phyloP scores from a whole-genome alignment of 1,284 basidiomycete genomes.

The Lignosus rhinocerotis region DNA sequence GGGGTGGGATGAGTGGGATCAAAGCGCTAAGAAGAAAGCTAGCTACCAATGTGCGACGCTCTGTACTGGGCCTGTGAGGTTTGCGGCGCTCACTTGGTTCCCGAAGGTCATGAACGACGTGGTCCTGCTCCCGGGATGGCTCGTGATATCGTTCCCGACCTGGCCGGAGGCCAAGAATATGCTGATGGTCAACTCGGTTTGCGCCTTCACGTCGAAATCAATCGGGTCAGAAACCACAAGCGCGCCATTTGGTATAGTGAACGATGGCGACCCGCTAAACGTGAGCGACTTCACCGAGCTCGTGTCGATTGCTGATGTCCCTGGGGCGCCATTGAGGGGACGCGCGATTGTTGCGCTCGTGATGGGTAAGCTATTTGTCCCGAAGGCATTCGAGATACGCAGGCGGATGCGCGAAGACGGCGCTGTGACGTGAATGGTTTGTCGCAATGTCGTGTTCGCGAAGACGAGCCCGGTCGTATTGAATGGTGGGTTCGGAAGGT shows the following conservation, averaged over 20 bases:
- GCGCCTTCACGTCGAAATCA: slow-evolving; percentile 38
- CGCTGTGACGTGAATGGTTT: slow-evolving; percentile 46
- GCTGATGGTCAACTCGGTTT: slow-evolving; percentile 41
- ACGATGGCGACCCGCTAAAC: slow-evolving; percentile 43
- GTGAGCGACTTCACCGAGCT: slow-evolving; percentile 40
- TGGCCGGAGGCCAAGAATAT: slow-evolving; percentile 45
- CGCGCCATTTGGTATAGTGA: slow-evolving; percentile 46
- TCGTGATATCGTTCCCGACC: slow-evolving; percentile 41
- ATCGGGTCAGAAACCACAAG: slow-evolving; percentile 48
- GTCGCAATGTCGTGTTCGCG: slow-evolving; percentile 47
- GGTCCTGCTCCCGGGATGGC: slow-evolving; percentile 51
- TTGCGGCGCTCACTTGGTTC: slow-evolving; percentile 37
- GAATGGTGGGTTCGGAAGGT: slow-evolving; percentile 46
- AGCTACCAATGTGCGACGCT: slow-evolving; percentile 44
- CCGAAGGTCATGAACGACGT: slow-evolving; percentile 45
- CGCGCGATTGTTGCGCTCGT: slow-evolving; percentile 45
- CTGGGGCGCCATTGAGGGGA: slow-evolving; percentile 39
- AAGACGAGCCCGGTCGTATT: slow-evolving; percentile 40
- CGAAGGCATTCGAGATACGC: slow-evolving; percentile 50
- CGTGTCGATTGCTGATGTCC: slow-evolving; percentile 37
- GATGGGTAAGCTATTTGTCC: slow-evolving; percentile 43
- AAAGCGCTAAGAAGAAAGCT: not conserved
- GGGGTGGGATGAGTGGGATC: not conserved
- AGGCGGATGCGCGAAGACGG: slow-evolving; percentile 43
- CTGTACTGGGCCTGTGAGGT: slow-evolving; percentile 34